phyloP scores from a whole-genome alignment of 208 protist species.

The Trypanosomatidae sp. region DNA sequence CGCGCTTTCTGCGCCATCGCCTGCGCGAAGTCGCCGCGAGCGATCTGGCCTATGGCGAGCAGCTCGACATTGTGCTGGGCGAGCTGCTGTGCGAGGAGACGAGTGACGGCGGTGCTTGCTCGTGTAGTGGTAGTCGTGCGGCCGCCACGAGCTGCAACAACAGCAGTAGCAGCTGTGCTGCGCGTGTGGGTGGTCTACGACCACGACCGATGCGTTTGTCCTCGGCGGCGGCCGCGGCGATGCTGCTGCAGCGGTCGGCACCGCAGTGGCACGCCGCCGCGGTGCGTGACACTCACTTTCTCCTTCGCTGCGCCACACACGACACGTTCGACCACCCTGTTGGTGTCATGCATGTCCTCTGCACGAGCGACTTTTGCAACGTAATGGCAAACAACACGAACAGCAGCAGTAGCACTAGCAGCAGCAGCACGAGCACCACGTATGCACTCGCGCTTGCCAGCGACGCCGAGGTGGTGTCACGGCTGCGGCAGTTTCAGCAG shows the following conservation, averaged over 20 bases:
- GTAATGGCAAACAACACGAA: neutral
- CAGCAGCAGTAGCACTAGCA: constrained; percentile 1
- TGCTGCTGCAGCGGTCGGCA: constrained; percentile 44
- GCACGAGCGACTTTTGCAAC: constrained; percentile 18
- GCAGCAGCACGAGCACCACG: neutral
- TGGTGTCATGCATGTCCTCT: constrained; percentile 42
- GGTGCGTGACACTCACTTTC: constrained; percentile 30
- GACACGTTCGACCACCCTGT: constrained; percentile 76
- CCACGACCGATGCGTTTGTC: neutral
- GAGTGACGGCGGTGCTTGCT: too few species aligned
- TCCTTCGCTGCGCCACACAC: constrained; percentile 52
- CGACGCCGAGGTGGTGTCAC: too few species aligned
- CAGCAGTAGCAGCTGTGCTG: constrained; percentile 4
- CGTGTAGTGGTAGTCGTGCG: neutral
- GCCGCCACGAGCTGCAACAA: neutral
- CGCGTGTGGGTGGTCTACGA: too few species aligned
- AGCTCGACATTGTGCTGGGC: constrained; percentile 35
- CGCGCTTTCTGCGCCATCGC: constrained; percentile 16
- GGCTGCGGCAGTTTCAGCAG: too few species aligned
- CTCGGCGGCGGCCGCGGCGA: constrained; percentile 6
- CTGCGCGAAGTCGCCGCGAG: constrained; percentile 22
- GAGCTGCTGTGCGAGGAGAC: constrained; percentile 5
- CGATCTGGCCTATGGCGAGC: constrained; percentile 62
- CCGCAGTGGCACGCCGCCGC: constrained; percentile 42
- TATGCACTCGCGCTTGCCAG: neutral